Percentiles rank a stretch among this genome's conserved stretches.
These are phyloP conservation scores for Moricandia arvensis DNA, from an alignment of 345 rosid genomes.

Conservation along the genomic window DNA sequence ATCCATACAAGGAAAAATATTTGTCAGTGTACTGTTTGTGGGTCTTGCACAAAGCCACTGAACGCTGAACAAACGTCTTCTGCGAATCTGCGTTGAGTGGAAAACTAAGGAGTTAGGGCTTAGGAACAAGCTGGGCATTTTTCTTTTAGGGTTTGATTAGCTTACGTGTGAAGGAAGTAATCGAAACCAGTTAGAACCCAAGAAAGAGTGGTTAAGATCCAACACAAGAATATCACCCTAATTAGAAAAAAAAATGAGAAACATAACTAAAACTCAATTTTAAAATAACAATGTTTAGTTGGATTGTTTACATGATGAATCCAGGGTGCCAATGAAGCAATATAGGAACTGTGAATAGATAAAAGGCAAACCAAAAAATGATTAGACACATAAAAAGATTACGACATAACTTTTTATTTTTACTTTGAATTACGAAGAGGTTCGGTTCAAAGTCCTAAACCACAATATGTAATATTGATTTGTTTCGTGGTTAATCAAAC, in stretches of 20 bases:
- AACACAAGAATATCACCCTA: constrained; percentile 59
- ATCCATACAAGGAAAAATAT: constrained; percentile 54
- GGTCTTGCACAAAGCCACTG: constrained; percentile 46
- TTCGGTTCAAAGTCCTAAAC: too few relatives aligned
- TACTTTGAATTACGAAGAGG: too few relatives aligned
- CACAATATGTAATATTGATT: too few relatives aligned
- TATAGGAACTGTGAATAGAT: constrained; percentile 46
- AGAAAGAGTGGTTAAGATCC: constrained; percentile 60
- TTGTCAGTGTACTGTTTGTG: constrained; percentile 46
- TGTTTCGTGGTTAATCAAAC: too few relatives aligned
- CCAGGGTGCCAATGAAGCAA: constrained; percentile 66
- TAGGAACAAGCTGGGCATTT: neutral
- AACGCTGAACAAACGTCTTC: constrained; percentile 61
- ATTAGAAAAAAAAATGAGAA: neutral
- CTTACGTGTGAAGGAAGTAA: constrained; percentile 67
- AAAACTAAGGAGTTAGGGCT: neutral
- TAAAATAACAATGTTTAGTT: neutral
- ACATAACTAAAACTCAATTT: neutral
- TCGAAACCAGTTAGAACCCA: constrained; percentile 69
- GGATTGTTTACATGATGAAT: constrained; percentile 45
- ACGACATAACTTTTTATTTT: neutral
- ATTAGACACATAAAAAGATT: neutral
- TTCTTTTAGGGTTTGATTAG: neutral
- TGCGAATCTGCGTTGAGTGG: constrained; percentile 46
- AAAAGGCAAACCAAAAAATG: neutral